Percentiles rank a stretch among this genome's conserved stretches.
phyloP scores from a whole-genome alignment of 2,329 filamentous ascomycete genomes.

The Diatrype stigma region DNA sequence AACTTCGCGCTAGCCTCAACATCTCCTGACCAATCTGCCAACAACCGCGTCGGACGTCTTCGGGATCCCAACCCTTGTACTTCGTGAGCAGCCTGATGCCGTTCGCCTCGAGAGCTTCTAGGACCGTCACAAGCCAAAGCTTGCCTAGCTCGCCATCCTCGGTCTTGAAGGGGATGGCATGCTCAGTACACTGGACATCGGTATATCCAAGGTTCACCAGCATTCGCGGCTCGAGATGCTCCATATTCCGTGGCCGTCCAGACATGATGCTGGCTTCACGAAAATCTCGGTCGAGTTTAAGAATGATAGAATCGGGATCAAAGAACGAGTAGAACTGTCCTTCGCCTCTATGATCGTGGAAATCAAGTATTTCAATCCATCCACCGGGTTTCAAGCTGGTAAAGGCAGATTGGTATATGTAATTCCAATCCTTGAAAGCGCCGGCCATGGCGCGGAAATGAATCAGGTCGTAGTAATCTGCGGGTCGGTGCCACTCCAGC shows the following conservation, averaged over 20 bases:
- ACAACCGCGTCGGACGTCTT: constrained; percentile 43
- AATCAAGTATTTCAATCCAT: constrained; percentile 54
- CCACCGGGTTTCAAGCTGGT: constrained; percentile 52
- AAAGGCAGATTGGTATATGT: constrained; percentile 50
- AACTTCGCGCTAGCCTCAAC: constrained; percentile 43
- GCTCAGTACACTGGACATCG: constrained; percentile 44
- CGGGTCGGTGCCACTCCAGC: constrained; percentile 51
- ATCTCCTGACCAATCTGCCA: constrained; percentile 45
- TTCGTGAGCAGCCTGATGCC: constrained; percentile 48
- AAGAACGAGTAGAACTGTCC: constrained; percentile 36
- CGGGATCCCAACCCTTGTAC: constrained; percentile 48
- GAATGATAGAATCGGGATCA: constrained; percentile 40
- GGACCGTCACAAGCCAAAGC: constrained; percentile 48
- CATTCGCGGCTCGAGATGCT: constrained; percentile 41
- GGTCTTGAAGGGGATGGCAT: constrained; percentile 44
- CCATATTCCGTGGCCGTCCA: constrained; percentile 40
- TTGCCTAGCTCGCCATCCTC: constrained; percentile 45
- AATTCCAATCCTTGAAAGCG: constrained; percentile 52
- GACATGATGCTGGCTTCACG: constrained; percentile 38
- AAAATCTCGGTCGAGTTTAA: constrained; percentile 37
- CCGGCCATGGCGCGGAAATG: constrained; percentile 54
- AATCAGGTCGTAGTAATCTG: constrained; percentile 51
- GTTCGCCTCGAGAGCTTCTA: constrained; percentile 47
- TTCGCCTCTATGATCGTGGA: constrained; percentile 41
- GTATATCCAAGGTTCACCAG: constrained; percentile 48